Percentiles rank a stretch among this genome's conserved stretches.
These are phyloP conservation scores for Fibroporia radiculosa DNA, from an alignment of 768 basidiomycete genomes.

Conservation along the genomic window DNA sequence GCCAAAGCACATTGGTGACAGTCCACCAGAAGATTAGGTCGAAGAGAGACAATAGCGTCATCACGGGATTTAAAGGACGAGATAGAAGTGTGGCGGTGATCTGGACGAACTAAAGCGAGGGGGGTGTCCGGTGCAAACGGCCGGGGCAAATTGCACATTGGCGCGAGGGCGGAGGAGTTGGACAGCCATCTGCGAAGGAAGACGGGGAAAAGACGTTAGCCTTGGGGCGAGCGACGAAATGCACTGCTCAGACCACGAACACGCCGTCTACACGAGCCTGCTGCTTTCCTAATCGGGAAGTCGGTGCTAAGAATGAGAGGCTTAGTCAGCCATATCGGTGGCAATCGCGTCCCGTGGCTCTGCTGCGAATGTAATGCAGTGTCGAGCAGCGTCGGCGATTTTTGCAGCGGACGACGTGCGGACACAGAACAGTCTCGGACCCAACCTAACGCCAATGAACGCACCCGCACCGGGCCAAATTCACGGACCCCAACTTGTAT, in stretches of 20 bases:
- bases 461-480: no score
- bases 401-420: no score
- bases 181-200: constrained; percentile 19
- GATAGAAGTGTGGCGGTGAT: constrained; percentile 3
- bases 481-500: no score
- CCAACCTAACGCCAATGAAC: no score
- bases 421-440: no score
- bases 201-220: constrained; percentile 15
- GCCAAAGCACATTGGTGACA: constrained; percentile 10
- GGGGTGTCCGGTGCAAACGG: not conserved
- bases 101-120: not conserved
- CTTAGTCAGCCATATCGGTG: constrained; percentile 3
- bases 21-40: constrained; percentile 6
- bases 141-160: constrained; percentile 8
- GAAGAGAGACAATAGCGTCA: constrained; percentile 7
- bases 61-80: not conserved
- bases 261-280: constrained; percentile 20
- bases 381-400: not conserved
- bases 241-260: constrained; percentile 22
- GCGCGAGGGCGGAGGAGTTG: constrained; percentile 9
- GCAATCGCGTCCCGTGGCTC: constrained; percentile 4
- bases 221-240: constrained; percentile 16
- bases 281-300: not conserved
- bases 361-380: not conserved
- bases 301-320: not conserved